These are phyloP conservation scores for Lactarius trivialis DNA, from an alignment of 768 basidiomycete species.

Conservation along the genomic window DNA sequence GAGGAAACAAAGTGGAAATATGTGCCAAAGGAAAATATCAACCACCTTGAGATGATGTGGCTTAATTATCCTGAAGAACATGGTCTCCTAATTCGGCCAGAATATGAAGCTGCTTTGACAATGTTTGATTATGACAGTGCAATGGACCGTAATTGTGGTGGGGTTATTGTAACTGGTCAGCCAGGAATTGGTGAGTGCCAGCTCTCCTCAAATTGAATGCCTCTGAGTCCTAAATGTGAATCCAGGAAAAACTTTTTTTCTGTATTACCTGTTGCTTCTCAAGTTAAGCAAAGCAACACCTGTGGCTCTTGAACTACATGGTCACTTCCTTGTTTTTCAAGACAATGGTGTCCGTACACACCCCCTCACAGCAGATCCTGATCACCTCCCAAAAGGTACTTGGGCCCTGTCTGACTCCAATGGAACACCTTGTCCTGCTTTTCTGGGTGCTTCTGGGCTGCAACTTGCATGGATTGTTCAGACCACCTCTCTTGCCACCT, in stretches of 20 bases:
- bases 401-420: not conserved
- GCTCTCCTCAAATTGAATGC: too few species aligned
- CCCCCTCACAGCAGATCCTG: not conserved
- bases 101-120: not conserved
- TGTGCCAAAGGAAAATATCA: too few species aligned
- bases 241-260: not conserved
- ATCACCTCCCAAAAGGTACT: not conserved
- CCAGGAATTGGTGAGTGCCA: not conserved
- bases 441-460: too few species aligned
- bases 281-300: not conserved
- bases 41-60: not conserved
- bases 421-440: too few species aligned
- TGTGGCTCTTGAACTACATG: not conserved
- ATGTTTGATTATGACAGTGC: too few species aligned
- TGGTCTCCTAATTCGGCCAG: not conserved
- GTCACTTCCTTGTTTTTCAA: not conserved
- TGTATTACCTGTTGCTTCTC: not conserved
- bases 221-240: not conserved
- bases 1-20: too few species aligned
- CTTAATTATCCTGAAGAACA: not conserved
- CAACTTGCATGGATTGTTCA: too few species aligned
- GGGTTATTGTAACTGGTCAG: not conserved
- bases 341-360: not conserved
- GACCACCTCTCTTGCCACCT: too few species aligned
- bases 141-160: not conserved